Evolutionary conservation across 208 protist species (phyloP).

Genomic region (Plasmodiophora brassicae): DNA sequence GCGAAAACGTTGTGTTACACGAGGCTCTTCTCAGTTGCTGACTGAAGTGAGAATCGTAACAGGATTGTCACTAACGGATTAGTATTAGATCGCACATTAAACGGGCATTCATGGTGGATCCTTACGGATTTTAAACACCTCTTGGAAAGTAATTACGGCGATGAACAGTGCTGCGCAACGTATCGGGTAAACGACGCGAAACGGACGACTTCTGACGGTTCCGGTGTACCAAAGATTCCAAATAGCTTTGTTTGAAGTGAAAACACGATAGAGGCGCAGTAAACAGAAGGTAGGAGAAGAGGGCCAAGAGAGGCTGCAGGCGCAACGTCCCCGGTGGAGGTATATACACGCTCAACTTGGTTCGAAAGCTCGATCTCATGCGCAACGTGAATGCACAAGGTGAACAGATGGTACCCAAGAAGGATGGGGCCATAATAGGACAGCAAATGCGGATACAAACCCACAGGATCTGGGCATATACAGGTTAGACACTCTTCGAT

Average conservation of each 20-base stretch:
- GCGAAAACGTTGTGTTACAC: too few species aligned
- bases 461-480: not conserved
- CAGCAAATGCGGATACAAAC: slow-evolving; percentile 10
- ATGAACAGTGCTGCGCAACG: not conserved
- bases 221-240: not conserved
- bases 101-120: not conserved
- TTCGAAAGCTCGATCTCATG: slow-evolving; percentile 15
- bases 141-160: not conserved
- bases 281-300: not conserved
- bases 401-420: not conserved
- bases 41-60: not conserved
- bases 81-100: not conserved
- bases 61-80: not conserved
- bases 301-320: not conserved
- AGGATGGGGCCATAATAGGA: not conserved
- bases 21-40: not conserved
- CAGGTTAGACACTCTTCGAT: not conserved
- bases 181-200: not conserved
- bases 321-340: not conserved
- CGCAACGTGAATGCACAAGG: not conserved
- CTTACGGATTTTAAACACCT: not conserved
- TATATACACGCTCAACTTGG: not conserved
- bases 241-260: slow-evolving; percentile 1
- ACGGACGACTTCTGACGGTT: too few species aligned
- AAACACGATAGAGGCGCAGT: not conserved